A percentile compares a stretch with the other conserved stretches of the same genome.
These are phyloP conservation scores for Aegilops bicornis DNA, from an alignment of 176 grass and related monocot species.

Conservation along the genomic window DNA sequence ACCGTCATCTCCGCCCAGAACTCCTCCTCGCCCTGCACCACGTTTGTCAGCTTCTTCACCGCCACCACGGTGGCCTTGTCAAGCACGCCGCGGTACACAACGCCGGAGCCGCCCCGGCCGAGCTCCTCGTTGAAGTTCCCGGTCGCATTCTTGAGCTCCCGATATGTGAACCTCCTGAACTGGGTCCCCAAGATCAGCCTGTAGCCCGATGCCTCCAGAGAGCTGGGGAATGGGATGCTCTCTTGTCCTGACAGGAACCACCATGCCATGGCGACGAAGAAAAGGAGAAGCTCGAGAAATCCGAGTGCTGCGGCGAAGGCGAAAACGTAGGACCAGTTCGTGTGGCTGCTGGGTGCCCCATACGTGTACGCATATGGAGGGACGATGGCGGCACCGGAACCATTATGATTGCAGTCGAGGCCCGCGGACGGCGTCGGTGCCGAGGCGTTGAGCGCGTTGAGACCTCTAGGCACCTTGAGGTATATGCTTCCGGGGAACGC, in stretches of 20 bases:
- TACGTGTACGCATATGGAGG: no score
- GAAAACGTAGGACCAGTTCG: no score
- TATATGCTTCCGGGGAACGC: no score
- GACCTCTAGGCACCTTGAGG: no score
- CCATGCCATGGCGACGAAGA: conserved; percentile 30
- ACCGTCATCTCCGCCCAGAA: no score
- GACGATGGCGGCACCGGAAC: no score
- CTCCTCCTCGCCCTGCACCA: background rate
- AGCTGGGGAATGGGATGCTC: background rate
- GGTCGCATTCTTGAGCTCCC: conserved; percentile 40
- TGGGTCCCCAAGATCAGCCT: conserved; percentile 30
- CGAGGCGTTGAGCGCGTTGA: no score
- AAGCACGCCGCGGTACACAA: conserved; percentile 21
- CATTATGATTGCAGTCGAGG: no score
- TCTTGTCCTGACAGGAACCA: conserved; percentile 43
- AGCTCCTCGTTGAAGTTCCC: no score
- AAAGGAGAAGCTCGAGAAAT: background rate
- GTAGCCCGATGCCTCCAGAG: conserved; percentile 33
- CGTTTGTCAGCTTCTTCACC: conserved; percentile 47
- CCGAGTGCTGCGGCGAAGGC: conserved; percentile 7
- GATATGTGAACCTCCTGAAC: conserved; percentile 56
- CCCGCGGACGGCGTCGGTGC: no score
- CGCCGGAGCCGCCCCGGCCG: no score
- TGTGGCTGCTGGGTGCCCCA: no score
- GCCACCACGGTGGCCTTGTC: conserved; percentile 41